A percentile compares a stretch with the other conserved stretches of the same genome.
These are phyloP conservation scores for Luzula sylvatica DNA, from an alignment of 176 grass and related monocot genomes.

Conservation along the genomic window DNA sequence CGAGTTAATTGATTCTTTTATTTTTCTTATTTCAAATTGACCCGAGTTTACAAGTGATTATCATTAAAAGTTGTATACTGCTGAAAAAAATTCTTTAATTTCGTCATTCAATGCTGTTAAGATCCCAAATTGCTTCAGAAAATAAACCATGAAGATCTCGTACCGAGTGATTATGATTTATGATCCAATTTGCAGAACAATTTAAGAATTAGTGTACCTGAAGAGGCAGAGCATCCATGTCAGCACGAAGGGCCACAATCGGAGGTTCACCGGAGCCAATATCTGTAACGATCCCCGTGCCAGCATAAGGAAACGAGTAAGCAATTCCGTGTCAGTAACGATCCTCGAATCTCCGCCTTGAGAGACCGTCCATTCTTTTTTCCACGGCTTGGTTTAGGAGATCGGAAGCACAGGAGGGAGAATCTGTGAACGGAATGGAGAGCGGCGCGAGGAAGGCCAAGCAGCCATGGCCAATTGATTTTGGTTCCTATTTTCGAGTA, in stretches of 20 bases:
- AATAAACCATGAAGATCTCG: background rate
- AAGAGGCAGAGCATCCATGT: conserved; percentile 87
- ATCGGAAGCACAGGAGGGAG: conserved; percentile 32
- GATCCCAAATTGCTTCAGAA: conserved; percentile 6
- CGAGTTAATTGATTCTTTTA: no score
- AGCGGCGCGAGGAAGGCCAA: background rate
- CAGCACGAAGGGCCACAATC: conserved; percentile 72
- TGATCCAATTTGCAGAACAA: background rate
- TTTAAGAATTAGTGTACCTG: conserved; percentile 28
- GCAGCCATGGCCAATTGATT: no score
- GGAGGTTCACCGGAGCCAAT: conserved; percentile 60
- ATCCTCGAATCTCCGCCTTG: conserved; percentile 57
- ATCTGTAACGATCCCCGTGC: conserved; percentile 59
- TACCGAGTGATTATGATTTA: background rate
- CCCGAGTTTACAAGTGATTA: no score
- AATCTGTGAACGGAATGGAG: conserved; percentile 1
- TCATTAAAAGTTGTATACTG: background rate
- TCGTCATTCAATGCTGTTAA: background rate
- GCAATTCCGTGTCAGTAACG: conserved; percentile 50
- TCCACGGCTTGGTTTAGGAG: conserved; percentile 41
- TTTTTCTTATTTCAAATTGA: no score
- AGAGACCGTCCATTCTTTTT: conserved; percentile 53
- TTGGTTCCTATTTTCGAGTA: no score
- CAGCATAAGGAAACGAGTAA: conserved; percentile 33
- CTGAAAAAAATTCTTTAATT: background rate